Conservation (phyloP, 2,329 filamentous ascomycete species). For the Aspergillus sp. region DNA sequence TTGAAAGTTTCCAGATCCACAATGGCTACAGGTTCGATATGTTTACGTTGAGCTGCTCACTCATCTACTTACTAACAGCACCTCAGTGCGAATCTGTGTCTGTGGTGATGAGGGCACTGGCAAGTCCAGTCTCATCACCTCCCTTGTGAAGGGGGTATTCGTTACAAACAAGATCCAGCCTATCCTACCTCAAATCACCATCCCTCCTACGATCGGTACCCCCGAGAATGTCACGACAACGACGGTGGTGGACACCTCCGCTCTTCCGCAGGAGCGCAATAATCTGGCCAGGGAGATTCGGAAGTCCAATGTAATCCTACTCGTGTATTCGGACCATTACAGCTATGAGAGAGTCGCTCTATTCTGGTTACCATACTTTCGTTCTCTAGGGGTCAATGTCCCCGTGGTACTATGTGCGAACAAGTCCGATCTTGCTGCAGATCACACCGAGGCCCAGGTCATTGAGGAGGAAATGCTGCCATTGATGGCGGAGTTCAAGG, state of each 20-base stretch:
- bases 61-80: slow-evolving; percentile 5
- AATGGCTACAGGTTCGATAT: slow-evolving; percentile 30
- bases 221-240: slow-evolving; percentile 97
- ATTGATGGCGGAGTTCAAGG: slow-evolving; percentile 97
- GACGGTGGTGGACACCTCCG: slow-evolving; percentile 89
- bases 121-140: slow-evolving; percentile 90
- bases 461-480: slow-evolving; percentile 97
- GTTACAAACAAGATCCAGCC: slow-evolving; percentile 94
- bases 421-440: slow-evolving; percentile 84
- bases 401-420: slow-evolving; percentile 96
- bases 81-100: slow-evolving; percentile 82
- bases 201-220: slow-evolving; percentile 88
- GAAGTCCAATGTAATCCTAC: slow-evolving; percentile 93
- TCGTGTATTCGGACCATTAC: slow-evolving; percentile 98
- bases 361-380: slow-evolving; percentile 98
- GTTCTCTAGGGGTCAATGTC: slow-evolving; percentile 96
- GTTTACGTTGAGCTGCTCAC: neutral
- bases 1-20: neutral
- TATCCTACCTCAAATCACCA: slow-evolving; percentile 90
- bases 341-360: slow-evolving; percentile 96
- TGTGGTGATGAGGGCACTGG: slow-evolving; percentile 96
- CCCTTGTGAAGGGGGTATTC: slow-evolving; percentile 95
- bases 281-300: slow-evolving; percentile 91
- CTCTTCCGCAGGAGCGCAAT: slow-evolving; percentile 87
- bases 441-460: slow-evolving; percentile 76